Evolutionary conservation across 2,329 filamentous ascomycete genomes (phyloP).

Genomic region (Trichoderma oligosporum): DNA sequence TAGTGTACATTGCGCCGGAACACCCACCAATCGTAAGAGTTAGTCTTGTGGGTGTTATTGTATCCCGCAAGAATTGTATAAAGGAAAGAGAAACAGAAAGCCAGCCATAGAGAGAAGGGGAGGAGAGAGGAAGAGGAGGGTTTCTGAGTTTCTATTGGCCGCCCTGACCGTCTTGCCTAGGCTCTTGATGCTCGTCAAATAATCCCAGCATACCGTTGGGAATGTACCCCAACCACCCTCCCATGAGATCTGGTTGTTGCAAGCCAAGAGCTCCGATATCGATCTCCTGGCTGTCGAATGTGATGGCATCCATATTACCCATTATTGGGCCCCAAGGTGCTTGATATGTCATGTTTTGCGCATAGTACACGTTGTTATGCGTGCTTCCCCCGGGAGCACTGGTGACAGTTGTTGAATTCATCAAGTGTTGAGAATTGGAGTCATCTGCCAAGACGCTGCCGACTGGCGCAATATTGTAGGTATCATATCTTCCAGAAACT

Average conservation of each 20-base stretch:
- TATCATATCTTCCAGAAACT: constrained; percentile 42
- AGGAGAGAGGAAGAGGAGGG: not conserved
- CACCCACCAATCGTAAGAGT: not conserved
- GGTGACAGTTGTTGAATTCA: constrained; percentile 21
- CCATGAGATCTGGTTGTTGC: constrained; percentile 61
- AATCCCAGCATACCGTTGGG: constrained; percentile 62
- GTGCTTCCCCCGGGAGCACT: not conserved
- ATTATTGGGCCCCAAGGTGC: constrained; percentile 32
- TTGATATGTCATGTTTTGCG: constrained; percentile 29
- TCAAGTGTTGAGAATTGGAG: constrained; percentile 20
- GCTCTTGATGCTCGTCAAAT: constrained; percentile 40
- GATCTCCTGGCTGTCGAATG: constrained; percentile 73
- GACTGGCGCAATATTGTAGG: constrained; percentile 41
- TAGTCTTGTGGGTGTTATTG: too few relatives aligned
- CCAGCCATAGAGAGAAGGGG: too few relatives aligned
- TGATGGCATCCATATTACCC: constrained; percentile 51
- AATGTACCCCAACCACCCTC: constrained; percentile 68
- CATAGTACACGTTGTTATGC: constrained; percentile 28
- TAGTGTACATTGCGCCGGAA: not conserved
- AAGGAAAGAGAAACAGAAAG: not conserved
- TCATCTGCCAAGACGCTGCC: constrained; percentile 40
- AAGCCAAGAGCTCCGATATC: constrained; percentile 65
- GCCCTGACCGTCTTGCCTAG: constrained; percentile 23
- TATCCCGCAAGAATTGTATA: not conserved
- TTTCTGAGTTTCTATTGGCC: not conserved